These are phyloP conservation scores for Senna tora DNA, from an alignment of 306 rosid genomes.

Conservation along the genomic window DNA sequence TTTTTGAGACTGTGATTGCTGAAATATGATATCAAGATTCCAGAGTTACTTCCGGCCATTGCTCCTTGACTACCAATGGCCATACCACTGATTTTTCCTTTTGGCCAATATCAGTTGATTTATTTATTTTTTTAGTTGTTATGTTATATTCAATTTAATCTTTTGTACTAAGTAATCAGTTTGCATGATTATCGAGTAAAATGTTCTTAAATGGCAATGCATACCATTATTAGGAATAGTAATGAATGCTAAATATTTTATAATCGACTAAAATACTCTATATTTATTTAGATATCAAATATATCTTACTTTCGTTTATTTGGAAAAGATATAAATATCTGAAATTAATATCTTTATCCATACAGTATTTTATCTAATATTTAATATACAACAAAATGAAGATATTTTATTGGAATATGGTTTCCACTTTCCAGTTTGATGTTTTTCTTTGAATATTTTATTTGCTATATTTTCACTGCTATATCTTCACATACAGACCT, in stretches of 20 bases:
- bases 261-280: too few relatives aligned
- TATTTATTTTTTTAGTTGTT: constrained; percentile 15
- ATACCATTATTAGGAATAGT: too few relatives aligned
- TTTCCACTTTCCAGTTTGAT: background rate
- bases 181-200: background rate
- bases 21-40: constrained; percentile 13
- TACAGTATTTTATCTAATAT: too few relatives aligned
- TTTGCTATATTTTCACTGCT: background rate
- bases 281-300: too few relatives aligned
- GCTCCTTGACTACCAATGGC: constrained; percentile 17
- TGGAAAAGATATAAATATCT: too few relatives aligned
- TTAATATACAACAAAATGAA: background rate
- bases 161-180: background rate
- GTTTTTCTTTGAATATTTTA: background rate
- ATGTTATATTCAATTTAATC: background rate
- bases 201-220: too few relatives aligned
- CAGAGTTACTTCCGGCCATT: constrained; percentile 29
- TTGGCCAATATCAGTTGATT: constrained; percentile 6
- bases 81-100: background rate
- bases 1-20: constrained; percentile 38
- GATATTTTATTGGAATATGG: background rate
- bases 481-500: too few relatives aligned
- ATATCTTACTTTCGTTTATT: too few relatives aligned
- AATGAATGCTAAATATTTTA: too few relatives aligned
- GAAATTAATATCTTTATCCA: too few relatives aligned